These are phyloP conservation scores for Sclerotinia subarctica DNA, from an alignment of 2,329 filamentous ascomycete species.

Conservation along the genomic window DNA sequence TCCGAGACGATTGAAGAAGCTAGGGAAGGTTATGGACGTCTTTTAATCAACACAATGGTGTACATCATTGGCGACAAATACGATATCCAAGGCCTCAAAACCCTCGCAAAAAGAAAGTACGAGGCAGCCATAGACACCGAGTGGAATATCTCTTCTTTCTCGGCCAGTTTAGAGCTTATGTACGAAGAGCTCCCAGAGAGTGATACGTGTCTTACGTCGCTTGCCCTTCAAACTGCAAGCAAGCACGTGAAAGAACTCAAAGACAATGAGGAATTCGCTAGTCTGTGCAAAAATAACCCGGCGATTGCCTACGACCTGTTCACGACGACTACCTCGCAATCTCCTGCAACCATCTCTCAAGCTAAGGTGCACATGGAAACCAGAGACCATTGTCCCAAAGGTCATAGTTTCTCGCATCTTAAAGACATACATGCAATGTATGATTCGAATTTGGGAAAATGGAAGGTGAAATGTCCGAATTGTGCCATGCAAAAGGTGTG, in stretches of 20 bases:
- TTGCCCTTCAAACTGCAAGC: conserved; percentile 6
- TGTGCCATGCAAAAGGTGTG: conserved; percentile 6
- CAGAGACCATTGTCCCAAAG: neutral
- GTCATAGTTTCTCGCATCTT: neutral
- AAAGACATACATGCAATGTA: neutral
- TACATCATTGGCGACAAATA: conserved; percentile 24
- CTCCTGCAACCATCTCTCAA: neutral
- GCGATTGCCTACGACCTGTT: conserved; percentile 17
- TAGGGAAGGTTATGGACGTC: neutral
- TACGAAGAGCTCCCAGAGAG: conserved; percentile 19
- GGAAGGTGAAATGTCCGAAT: neutral
- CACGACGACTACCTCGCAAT: neutral
- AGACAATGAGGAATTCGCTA: conserved; percentile 12
- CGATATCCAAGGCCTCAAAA: conserved; percentile 20
- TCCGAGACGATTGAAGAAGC: neutral
- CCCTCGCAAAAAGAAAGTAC: conserved; percentile 18
- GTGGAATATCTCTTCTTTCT: conserved; percentile 17
- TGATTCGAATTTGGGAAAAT: neutral
- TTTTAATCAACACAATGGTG: conserved; percentile 15
- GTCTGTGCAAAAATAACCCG: conserved; percentile 8
- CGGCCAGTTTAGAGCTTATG: neutral
- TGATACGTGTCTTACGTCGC: conserved; percentile 10
- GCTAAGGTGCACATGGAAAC: neutral
- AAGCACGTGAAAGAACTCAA: neutral
- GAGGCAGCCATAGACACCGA: neutral